phyloP scores from a whole-genome alignment of 352 stramenopile species.

The Pythium aristosporum region DNA sequence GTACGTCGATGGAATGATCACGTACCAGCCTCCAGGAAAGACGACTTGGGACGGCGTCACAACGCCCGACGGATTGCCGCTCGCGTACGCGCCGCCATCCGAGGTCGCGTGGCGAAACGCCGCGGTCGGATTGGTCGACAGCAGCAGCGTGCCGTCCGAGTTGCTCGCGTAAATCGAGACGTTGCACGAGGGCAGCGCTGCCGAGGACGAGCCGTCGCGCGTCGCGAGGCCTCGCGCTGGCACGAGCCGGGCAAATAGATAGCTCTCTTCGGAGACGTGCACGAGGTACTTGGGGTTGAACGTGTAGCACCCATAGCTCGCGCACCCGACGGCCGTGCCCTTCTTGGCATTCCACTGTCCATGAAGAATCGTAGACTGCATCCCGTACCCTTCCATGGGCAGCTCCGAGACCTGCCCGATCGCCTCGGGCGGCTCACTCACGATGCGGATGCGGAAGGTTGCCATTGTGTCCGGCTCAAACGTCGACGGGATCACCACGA shows the following conservation, averaged over 20 bases:
- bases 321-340: slow-evolving; percentile 69
- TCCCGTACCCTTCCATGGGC: slow-evolving; percentile 51
- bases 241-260: slow-evolving; percentile 58
- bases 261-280: slow-evolving; percentile 45
- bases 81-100: slow-evolving; percentile 51
- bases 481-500: slow-evolving; percentile 76
- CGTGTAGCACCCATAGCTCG: slow-evolving; percentile 79
- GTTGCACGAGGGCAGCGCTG: slow-evolving; percentile 51
- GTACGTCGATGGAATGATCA: slow-evolving; percentile 76
- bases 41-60: slow-evolving; percentile 33
- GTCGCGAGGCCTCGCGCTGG: slow-evolving; percentile 26
- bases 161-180: slow-evolving; percentile 72
- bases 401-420: slow-evolving; percentile 37
- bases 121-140: slow-evolving; percentile 59
- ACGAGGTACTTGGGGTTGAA: slow-evolving; percentile 83
- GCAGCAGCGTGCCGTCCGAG: slow-evolving; percentile 47
- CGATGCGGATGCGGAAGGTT: slow-evolving; percentile 55
- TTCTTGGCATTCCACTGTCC: slow-evolving; percentile 52
- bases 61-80: slow-evolving; percentile 53
- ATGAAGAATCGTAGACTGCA: slow-evolving; percentile 39
- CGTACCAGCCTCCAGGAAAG: slow-evolving; percentile 61
- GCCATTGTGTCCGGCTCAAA: slow-evolving; percentile 49
- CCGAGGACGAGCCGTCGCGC: slow-evolving; percentile 12
- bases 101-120: slow-evolving; percentile 58
- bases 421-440: slow-evolving; percentile 52